Conservation (phyloP, 306 rosid species). For the Gynostemma pentaphyllum region DNA sequence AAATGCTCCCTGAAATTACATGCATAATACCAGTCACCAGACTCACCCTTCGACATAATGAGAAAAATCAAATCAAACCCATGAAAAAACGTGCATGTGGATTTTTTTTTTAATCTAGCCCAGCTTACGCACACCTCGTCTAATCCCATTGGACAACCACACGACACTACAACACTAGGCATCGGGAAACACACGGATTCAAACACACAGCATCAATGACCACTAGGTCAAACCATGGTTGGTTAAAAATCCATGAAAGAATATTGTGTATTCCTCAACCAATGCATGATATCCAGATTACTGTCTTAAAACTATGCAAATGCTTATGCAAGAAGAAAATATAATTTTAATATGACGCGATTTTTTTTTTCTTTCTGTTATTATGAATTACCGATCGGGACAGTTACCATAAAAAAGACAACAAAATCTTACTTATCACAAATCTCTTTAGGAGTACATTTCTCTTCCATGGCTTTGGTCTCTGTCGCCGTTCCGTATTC, state of each 20-base stretch:
- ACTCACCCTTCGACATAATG: not conserved
- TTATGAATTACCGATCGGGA: not conserved
- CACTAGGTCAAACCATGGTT: no score
- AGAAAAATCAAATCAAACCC: no score
- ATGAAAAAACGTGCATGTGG: not conserved
- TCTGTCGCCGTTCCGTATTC: constrained; percentile 95
- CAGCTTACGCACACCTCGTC: no score
- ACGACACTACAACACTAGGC: no score
- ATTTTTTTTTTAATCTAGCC: no score
- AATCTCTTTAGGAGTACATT: constrained; percentile 74
- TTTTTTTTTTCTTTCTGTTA: no score
- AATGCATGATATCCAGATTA: not conserved
- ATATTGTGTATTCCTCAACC: not conserved
- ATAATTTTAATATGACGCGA: not conserved
- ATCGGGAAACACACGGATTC: no score
- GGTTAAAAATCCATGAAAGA: not conserved
- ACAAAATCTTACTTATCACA: constrained; percentile 62
- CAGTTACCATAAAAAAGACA: not conserved
- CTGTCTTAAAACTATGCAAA: not conserved
- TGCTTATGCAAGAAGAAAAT: not conserved
- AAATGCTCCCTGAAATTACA: not conserved
- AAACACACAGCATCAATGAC: no score
- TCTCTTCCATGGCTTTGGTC: constrained; percentile 94
- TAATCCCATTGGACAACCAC: no score
- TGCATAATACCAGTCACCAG: not conserved